Evolutionary conservation across 73 alveolate species (phyloP), one percentile per base, ranked within the genome.

Genomic region (Loxodes magnus): DNA sequence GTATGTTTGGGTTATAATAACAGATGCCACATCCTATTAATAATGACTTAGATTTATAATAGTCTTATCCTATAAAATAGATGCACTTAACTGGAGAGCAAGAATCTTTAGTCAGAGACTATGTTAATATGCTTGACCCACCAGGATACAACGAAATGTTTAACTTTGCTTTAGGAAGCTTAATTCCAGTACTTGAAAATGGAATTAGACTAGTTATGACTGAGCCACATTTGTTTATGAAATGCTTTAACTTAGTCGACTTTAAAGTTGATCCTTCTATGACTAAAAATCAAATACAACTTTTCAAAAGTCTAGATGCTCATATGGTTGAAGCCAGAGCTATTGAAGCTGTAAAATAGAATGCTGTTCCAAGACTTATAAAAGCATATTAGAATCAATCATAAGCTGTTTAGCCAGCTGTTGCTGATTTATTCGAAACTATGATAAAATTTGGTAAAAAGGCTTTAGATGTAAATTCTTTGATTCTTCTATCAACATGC

Each of bases 291-390:
- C 74, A 84, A 49, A 67, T 61, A 28, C 65, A 63, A 44, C 55
- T 84, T 0, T 30, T 84, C 17, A 68, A 77, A 15, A 35, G 64
- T 16, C 29, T 84, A 4, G 57, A 85, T 12, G 60, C 76, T 10
- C 48, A 56, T 15, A 66, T 84, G 74, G 79, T 53, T 55, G 76
- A 62, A 33, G 74, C 72, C 23, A 67, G 92, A 36, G 88, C 92
- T 5, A 36, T 36, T 34, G 92, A 78, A 27, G 70, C 44, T 1
- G 62, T 78, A 12, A 60, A 67, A 38, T 43, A 63, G 31, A 73
- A 79, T 17, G 76, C 84, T 10, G 31, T 84, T 7, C 39, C 73
- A 4, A 51, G 92, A 28, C 60, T 84, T 15, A 56, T 84, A 61
- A 71, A 84, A 43, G 70, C 84, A 6, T 74, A 62, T 24, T 73